Percentiles rank a stretch among this genome's conserved stretches.
These are phyloP conservation scores for Spinacia oleracea DNA, from an alignment of 179 eudicot species.

Conservation along the genomic window DNA sequence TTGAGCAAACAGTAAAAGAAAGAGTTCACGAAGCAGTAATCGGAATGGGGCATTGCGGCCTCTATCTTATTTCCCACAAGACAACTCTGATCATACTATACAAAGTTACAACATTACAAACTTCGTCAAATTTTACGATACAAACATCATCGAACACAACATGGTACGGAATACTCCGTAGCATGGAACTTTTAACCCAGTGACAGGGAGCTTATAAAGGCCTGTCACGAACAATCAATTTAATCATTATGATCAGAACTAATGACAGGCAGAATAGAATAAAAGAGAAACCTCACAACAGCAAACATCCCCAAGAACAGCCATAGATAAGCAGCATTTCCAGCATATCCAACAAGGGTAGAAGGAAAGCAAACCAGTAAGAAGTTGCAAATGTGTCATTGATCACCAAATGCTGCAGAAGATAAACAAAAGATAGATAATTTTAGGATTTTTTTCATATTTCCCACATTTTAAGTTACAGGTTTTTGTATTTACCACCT, in stretches of 20 bases:
- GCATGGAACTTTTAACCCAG: not conserved
- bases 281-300: conserved; percentile 13
- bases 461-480: too few relatives aligned
- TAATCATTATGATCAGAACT: not conserved
- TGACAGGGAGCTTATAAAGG: conserved; percentile 19
- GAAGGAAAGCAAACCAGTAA: not conserved
- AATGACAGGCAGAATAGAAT: not conserved
- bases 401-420: conserved; percentile 28
- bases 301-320: conserved; percentile 15
- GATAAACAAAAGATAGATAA: not conserved
- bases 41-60: not conserved
- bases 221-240: conserved; percentile 1
- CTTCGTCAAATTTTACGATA: conserved; percentile 1
- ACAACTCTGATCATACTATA: conserved; percentile 13
- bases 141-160: conserved; percentile 8
- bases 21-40: not conserved
- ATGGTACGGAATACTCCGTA: not conserved
- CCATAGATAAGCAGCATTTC: conserved; percentile 12
- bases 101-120: conserved; percentile 13
- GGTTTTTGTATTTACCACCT: too few relatives aligned
- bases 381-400: conserved; percentile 23
- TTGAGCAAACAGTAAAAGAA: not conserved
- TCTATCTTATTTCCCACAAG: not conserved
- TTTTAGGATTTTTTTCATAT: too few relatives aligned
- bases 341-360: not conserved